Evolutionary conservation across 2,329 filamentous ascomycete genomes (phyloP), one percentile per base, ranked within the genome.

Genomic region (Pyrenochaeta sp.): DNA sequence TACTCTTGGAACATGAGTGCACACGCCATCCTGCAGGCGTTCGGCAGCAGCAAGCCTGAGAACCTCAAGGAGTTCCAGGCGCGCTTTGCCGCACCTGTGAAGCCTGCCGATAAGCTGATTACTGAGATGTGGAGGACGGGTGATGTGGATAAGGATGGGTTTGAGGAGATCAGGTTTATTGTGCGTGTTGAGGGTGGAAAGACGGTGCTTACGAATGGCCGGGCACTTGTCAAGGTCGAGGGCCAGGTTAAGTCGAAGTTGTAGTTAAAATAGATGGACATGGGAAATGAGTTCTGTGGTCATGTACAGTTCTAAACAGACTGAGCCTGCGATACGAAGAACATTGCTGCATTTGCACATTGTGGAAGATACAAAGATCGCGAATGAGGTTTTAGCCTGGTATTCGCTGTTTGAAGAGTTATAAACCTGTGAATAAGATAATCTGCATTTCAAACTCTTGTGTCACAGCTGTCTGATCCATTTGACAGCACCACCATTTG

Each of bases 21-120:
- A 11, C 89, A 93, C 64, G 85, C 81, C 19, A 76, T 96, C 46
- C 76, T 96, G 41, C 81, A 88, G 71, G 75, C 81, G 26, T 77
- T 96, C 14, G 90, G 90, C 31, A 87, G 81, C 32, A 87, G 87
- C 69, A 83, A 96, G 65, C 88, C 91, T 1, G 81, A 81, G 55
- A 95, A 93, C 63, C 78, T 96, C 58, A 89, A 84, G 74, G 89
- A 94, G 73, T 96, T 93, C 77, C 89, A 93, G 76, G 90, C 90
- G 13, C 80, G 91, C 29, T 96, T 96, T 68, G 90, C 90, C 9
- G 87, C 84, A 52, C 91, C 91, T 1, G 91, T 96, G 7, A 85
- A 83, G 67, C 90, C 90, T 0, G 90, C 88, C 15, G 89, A 94
- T 68, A 91, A 88, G 75, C 79, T 96, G 20, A 81, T 89, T 23